Evolutionary conservation across 495 filamentous ascomycete species (phyloP).

Genomic region (Penicillium longicatenatum): DNA sequence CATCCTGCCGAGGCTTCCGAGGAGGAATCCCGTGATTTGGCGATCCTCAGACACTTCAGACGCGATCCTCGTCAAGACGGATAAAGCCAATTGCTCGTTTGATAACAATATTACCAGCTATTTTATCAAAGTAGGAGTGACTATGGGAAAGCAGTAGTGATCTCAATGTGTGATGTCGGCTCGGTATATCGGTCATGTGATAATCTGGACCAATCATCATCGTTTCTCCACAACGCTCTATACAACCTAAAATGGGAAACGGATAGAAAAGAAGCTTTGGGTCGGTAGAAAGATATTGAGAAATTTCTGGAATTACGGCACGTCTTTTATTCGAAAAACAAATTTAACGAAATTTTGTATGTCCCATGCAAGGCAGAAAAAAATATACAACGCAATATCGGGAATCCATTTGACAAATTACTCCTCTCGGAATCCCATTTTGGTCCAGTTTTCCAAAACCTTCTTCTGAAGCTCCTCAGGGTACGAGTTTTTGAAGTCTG

Average conservation of each 20-base stretch:
- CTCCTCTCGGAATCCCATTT: constrained; percentile 34
- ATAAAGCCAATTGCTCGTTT: too few relatives aligned
- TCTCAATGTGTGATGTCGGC: not conserved
- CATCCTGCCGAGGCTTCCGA: constrained; percentile 15
- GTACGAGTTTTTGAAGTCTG: constrained; percentile 38
- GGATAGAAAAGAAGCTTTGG: too few relatives aligned
- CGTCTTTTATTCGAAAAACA: too few relatives aligned
- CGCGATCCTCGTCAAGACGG: too few relatives aligned
- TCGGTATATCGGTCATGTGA: not conserved
- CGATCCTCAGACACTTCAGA: not conserved
- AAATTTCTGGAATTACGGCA: too few relatives aligned
- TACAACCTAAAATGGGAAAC: too few relatives aligned
- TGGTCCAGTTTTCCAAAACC: constrained; percentile 34
- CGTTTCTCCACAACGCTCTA: not conserved
- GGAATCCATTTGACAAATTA: too few relatives aligned
- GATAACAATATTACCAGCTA: not conserved
- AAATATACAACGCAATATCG: too few relatives aligned
- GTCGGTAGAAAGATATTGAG: not conserved
- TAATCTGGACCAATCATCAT: not conserved
- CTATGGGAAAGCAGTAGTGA: not conserved
- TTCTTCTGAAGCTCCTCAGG: constrained; percentile 37
- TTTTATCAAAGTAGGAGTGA: not conserved
- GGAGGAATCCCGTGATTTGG: not conserved
- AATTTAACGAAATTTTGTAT: too few relatives aligned
- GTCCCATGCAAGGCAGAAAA: too few relatives aligned